Evolutionary conservation across 192 early-diverging fungal species (phyloP), one percentile per base, ranked within the genome.

Genomic region (Backusella psychrophila): DNA sequence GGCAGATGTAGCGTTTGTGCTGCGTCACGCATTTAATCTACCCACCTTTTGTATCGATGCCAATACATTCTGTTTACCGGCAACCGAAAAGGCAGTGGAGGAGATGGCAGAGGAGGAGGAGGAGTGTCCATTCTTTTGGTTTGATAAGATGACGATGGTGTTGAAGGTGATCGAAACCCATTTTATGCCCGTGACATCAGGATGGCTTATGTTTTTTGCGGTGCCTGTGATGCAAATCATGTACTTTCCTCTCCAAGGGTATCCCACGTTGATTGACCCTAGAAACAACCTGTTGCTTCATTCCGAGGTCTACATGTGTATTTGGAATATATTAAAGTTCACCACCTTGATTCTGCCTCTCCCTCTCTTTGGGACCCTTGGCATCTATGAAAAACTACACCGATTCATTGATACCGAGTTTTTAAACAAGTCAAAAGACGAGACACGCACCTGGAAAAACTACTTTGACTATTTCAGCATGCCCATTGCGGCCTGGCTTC

Each of bases 1-100:
- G 23, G 83, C 91, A 14, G 92, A 93, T 84, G 87, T 87, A 2
- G 88, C 88, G 11, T 93, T 90, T 77, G 80, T 86, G 2, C 36
- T 93, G 42, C 75, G 75, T 39, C 75, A 65, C 21, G 75, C 76
- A 15, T 81, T 77, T 49, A 69, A 29, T 3, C n/a, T 63, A 34
- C 19, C 41, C 34, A 33, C 26, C 65, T 17, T 63, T 63, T 63
- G 56, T 1, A 63, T 63, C 26, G 56, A 63, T 26, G 56, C 23
- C 11, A 63, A 63, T 63, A 29, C 56, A 63, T 63, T 63, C 12
- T 63, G 56, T 29, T 29, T 26, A 63, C 23, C 56, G n/a, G 53
- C 9, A n/a, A 56, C 21, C 2, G 21, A 56, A 23, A 56, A 56
- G 23, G 7, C 21, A 11, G 53, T 26, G 11, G 19, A n/a, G 53